These are phyloP conservation scores for Phoma sp. DNA, from an alignment of 2,329 filamentous ascomycete genomes.

Conservation along the genomic window DNA sequence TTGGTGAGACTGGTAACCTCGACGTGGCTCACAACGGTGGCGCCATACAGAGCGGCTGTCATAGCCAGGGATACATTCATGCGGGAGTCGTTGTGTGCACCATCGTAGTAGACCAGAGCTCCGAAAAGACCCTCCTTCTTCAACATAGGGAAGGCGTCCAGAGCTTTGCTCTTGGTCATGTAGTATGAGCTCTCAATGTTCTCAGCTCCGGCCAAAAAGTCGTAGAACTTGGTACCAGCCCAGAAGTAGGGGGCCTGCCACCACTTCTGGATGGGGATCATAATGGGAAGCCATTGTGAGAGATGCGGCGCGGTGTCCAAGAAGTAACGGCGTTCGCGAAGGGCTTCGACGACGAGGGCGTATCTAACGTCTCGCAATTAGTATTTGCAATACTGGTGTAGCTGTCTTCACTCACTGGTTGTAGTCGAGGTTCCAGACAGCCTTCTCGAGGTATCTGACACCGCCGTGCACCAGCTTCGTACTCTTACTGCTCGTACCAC, in stretches of 20 bases:
- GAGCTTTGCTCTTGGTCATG: conserved; percentile 81
- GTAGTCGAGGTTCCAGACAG: conserved; percentile 84
- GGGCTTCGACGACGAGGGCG: conserved; percentile 79
- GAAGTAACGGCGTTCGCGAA: conserved; percentile 84
- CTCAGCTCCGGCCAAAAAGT: conserved; percentile 83
- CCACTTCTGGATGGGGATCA: conserved; percentile 83
- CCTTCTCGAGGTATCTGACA: conserved; percentile 86
- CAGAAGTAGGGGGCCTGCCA: conserved; percentile 84
- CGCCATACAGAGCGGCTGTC: conserved; percentile 86
- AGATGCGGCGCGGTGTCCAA: conserved; percentile 83
- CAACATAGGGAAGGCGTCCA: conserved; percentile 89
- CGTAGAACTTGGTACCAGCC: conserved; percentile 82
- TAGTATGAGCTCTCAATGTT: conserved; percentile 92
- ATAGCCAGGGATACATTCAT: conserved; percentile 91
- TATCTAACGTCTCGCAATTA: conserved; percentile 51
- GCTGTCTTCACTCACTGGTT: conserved; percentile 64
- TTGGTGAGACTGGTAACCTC: conserved; percentile 81
- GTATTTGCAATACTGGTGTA: background rate
- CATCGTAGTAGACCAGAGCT: conserved; percentile 88
- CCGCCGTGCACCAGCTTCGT: conserved; percentile 88
- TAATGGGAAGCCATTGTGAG: conserved; percentile 80
- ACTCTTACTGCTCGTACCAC: conserved; percentile 84
- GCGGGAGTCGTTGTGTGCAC: conserved; percentile 88
- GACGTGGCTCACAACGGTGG: conserved; percentile 82
- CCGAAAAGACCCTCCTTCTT: conserved; percentile 80